Evolutionary conservation across 1,284 basidiomycete species (phyloP), one percentile per base, ranked within the genome.

Genomic region (Apiotrichum veenhuisii): DNA sequence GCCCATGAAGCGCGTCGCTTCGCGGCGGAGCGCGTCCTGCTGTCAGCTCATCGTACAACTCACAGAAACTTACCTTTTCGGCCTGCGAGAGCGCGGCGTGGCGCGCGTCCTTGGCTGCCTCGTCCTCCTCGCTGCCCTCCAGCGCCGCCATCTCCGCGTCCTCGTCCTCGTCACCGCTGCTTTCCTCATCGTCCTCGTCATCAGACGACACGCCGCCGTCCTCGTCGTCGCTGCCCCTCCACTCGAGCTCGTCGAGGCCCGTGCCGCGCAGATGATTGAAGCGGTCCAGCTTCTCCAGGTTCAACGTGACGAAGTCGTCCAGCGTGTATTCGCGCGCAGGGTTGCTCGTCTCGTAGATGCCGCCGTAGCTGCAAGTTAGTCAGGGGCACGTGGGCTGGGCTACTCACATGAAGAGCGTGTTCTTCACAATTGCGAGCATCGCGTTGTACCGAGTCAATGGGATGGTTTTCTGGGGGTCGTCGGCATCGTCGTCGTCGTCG

Each of bases 371-470:
- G 65, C 42, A 47, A 46, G n/a, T n/a, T 46, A n/a, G 26, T 7
- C 23, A 11, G 18, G n/a, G 2, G 4, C 20, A 12, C 4, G 17
- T 12, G 10, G 2, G 7, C 8, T n/a, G n/a, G n/a, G 14, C 18
- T 20, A 33, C 86, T 44, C 61, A 89, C 87, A 94, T 86, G 73
- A 89, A 94, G 0, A 94, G 76, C 0, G 87, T 91, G 72, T 94
- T 95, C 34, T 86, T 83, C 49, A 91, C 80, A 2, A 95, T 86
- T 0, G 91, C 87, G 11, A 95, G 80, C 91, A 96, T 95, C 2
- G 89, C 83, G 65, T 96, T 96, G 76, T 94, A 96, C n/a, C 92
- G 81, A 1, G 85, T 82, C 11, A 88, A 78, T 0, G 93, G 93
- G 0, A 82, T 76, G 0, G 86, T 86, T 58, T 83, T 78, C 36